Conservation (phyloP, 140 eudicot genomes). For the Bidens hawaiensis region DNA sequence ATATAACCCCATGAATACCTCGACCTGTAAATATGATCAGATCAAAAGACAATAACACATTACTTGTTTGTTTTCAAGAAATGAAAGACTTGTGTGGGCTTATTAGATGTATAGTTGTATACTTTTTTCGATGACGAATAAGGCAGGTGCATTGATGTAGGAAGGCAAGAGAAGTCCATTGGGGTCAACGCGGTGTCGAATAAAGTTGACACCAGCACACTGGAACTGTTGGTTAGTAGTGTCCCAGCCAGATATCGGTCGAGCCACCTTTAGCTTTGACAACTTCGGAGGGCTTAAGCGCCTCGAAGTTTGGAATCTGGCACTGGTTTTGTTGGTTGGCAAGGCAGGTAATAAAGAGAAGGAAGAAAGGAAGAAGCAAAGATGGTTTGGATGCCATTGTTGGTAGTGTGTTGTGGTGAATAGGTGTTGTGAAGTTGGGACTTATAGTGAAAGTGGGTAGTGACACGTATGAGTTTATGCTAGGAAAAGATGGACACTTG, state of each 20-base stretch:
- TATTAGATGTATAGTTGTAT: no score
- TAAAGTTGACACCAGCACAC: conserved; percentile 66
- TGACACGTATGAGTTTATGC: conserved; percentile 12
- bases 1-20: conserved; percentile 49
- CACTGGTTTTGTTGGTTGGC: conserved; percentile 50
- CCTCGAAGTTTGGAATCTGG: conserved; percentile 37
- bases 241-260: conserved; percentile 72
- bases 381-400: conserved; percentile 29
- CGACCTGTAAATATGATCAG: conserved; percentile 44
- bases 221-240: conserved; percentile 37
- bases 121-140: conserved; percentile 58
- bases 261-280: conserved; percentile 52
- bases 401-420: conserved; percentile 17
- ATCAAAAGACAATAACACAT: neutral
- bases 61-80: no score
- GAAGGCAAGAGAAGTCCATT: conserved; percentile 70
- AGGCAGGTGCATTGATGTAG: conserved; percentile 50
- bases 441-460: conserved; percentile 4
- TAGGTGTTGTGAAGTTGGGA: neutral
- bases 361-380: conserved; percentile 23
- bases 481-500: conserved; percentile 5
- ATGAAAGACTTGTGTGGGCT: no score
- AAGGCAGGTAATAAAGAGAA: conserved; percentile 30
- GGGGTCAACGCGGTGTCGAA: conserved; percentile 43
- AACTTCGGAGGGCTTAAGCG: conserved; percentile 44